Conservation (phyloP, 805 yeast species). For the Saccharomycopsis amapae region DNA sequence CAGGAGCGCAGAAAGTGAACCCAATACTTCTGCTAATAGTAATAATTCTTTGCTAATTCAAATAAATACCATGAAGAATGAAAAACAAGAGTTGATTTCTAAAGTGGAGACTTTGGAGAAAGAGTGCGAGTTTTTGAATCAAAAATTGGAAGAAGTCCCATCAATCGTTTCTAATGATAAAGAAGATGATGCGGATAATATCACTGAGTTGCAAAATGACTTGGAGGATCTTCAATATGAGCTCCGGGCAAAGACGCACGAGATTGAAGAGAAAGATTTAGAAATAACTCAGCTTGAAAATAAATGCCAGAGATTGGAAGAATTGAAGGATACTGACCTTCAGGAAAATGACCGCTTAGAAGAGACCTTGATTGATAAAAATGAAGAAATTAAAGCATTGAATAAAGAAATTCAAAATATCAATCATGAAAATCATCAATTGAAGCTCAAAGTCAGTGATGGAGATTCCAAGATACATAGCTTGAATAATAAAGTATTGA, state of each 20-base stretch:
- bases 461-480: constrained; percentile 7
- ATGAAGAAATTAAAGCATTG: constrained; percentile 21
- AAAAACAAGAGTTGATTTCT: constrained; percentile 3
- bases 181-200: neutral
- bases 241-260: constrained; percentile 12
- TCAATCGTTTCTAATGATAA: neutral
- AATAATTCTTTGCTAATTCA: neutral
- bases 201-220: neutral
- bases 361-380: constrained; percentile 17
- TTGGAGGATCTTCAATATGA: constrained; percentile 8
- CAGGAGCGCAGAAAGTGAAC: too few species aligned
- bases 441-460: constrained; percentile 12
- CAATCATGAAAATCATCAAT: constrained; percentile 20
- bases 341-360: constrained; percentile 18
- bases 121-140: neutral
- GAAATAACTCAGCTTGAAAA: constrained; percentile 8
- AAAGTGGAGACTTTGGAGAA: constrained; percentile 9
- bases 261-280: constrained; percentile 14
- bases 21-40: neutral
- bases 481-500: constrained; percentile 6
- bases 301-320: constrained; percentile 14
- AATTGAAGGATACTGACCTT: constrained; percentile 14
- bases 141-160: neutral
- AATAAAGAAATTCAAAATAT: constrained; percentile 23
- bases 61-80: constrained; percentile 1